Conservation (phyloP, 352 stramenopile species). For the Phytophthora fragariae region DNA sequence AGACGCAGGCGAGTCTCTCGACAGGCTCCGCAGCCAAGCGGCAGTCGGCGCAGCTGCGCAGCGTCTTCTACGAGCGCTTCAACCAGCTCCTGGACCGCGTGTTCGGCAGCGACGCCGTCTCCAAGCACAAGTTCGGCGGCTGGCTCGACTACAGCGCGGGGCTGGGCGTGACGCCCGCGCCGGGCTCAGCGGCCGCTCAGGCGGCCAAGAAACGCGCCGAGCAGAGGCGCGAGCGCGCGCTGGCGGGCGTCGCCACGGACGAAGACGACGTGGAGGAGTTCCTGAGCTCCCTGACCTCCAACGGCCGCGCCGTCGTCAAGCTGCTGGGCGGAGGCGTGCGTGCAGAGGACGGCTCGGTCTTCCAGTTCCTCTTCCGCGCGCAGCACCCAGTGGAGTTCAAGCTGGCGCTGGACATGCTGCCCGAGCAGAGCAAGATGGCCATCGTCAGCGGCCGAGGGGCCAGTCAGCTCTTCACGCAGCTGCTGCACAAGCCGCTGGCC, state of each 20-base stretch:
- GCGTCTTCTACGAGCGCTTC: slow-evolving; percentile 88
- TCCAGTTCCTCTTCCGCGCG: slow-evolving; percentile 83
- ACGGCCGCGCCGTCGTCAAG: slow-evolving; percentile 62
- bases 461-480: slow-evolving; percentile 81
- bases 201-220: slow-evolving; percentile 38
- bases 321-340: slow-evolving; percentile 67
- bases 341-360: slow-evolving; percentile 78
- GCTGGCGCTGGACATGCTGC: slow-evolving; percentile 77
- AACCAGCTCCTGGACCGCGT: slow-evolving; percentile 86
- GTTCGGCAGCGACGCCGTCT: slow-evolving; percentile 76
- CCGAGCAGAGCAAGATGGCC: slow-evolving; percentile 82
- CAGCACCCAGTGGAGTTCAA: slow-evolving; percentile 85
- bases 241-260: slow-evolving; percentile 48
- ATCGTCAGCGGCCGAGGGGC: slow-evolving; percentile 73
- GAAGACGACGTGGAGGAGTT: slow-evolving; percentile 72
- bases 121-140: slow-evolving; percentile 81
- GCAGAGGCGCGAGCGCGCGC: slow-evolving; percentile 52
- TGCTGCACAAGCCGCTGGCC: slow-evolving; percentile 81
- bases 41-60: slow-evolving; percentile 78
- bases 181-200: slow-evolving; percentile 25
- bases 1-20: slow-evolving; percentile 72
- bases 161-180: slow-evolving; percentile 25
- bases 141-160: slow-evolving; percentile 88
- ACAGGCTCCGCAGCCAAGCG: slow-evolving; percentile 64
- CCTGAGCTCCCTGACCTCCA: slow-evolving; percentile 51